Evolutionary conservation across 179 eudicot species (phyloP).

Genomic region (Patellifolia procumbens): DNA sequence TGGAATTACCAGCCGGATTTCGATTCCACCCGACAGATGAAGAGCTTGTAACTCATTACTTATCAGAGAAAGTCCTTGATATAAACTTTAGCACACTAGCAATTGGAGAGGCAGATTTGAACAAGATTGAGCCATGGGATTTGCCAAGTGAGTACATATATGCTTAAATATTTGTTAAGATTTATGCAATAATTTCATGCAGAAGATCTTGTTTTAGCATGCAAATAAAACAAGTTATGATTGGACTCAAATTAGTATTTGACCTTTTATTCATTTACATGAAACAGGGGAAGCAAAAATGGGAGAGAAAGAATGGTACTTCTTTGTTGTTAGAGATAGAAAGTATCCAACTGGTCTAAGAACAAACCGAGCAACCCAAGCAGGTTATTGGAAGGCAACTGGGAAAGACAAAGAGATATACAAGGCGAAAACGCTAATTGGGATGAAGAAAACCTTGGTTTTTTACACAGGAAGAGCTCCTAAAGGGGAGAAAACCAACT

Average conservation of each 20-base stretch:
- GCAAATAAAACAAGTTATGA: not conserved
- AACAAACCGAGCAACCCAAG: conserved; percentile 71
- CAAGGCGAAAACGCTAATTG: conserved; percentile 47
- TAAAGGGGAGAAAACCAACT: conserved; percentile 66
- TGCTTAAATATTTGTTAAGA: too few relatives aligned
- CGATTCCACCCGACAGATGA: conserved; percentile 83
- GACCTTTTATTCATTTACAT: not conserved
- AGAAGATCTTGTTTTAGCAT: not conserved
- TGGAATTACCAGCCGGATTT: conserved; percentile 77
- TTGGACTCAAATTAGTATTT: not conserved
- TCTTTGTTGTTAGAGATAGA: conserved; percentile 67
- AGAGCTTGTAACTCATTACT: conserved; percentile 75
- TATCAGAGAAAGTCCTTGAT: conserved; percentile 51
- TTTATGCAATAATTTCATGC: not conserved
- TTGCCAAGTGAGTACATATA: conserved; percentile 58
- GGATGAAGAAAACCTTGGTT: conserved; percentile 86
- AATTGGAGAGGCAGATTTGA: conserved; percentile 76
- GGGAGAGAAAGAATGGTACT: conserved; percentile 89
- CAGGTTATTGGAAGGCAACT: conserved; percentile 86
- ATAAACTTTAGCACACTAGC: conserved; percentile 45
- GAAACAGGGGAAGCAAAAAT: conserved; percentile 59
- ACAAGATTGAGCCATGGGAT: conserved; percentile 91
- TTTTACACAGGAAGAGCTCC: conserved; percentile 86
- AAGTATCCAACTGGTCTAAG: conserved; percentile 80
- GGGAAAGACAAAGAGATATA: conserved; percentile 83